These are phyloP conservation scores for Theileria parva DNA, from an alignment of 169 alveolate genomes.

Conservation along the genomic window DNA sequence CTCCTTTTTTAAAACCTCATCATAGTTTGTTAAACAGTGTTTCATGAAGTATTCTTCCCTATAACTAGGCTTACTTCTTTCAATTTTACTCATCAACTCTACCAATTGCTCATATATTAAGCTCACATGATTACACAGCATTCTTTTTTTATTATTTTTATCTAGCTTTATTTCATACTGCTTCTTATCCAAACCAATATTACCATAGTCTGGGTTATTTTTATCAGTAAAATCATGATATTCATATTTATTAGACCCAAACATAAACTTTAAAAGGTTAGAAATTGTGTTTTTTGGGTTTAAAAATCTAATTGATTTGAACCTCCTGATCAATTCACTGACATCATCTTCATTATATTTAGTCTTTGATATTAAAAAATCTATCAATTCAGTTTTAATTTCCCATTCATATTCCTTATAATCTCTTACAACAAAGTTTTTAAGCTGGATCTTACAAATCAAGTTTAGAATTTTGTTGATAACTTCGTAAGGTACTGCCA, in stretches of 20 bases:
- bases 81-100: not conserved
- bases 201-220: too few relatives aligned
- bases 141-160: not conserved
- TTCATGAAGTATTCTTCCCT: not conserved
- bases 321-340: not conserved
- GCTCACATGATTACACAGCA: not conserved
- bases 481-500: not conserved
- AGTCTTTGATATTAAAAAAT: not conserved
- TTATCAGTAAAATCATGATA: not conserved
- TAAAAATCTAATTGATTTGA: not conserved
- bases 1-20: not conserved
- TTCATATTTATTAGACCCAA: not conserved
- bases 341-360: not conserved
- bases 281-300: not conserved
- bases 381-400: not conserved
- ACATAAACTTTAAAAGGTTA: not conserved
- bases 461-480: not conserved
- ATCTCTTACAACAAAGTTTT: not conserved
- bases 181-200: not conserved
- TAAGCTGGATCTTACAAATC: not conserved
- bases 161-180: conserved; percentile 3
- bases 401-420: not conserved
- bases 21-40: not conserved
- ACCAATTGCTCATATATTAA: not conserved
- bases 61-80: not conserved